phyloP scores from a whole-genome alignment of 2,329 filamentous ascomycete genomes.

The Xylariaceae sp. region DNA sequence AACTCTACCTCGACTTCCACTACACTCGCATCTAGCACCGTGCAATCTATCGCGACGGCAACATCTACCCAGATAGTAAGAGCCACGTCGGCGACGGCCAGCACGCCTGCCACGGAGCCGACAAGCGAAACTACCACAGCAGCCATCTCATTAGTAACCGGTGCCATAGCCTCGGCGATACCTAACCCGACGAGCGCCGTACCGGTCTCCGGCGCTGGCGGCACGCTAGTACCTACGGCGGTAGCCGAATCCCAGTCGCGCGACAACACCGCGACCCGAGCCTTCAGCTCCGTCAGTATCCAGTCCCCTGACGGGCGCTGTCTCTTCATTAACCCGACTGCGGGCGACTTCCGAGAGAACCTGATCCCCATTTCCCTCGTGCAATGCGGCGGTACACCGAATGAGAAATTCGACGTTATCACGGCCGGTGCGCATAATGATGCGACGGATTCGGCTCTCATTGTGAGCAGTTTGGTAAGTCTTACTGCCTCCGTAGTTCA shows the following conservation, averaged over 20 bases:
- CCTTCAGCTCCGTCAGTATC: slow-evolving; percentile 43
- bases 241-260: slow-evolving; percentile 46
- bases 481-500: not conserved
- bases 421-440: slow-evolving; percentile 48
- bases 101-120: slow-evolving; percentile 1
- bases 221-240: slow-evolving; percentile 45
- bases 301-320: slow-evolving; percentile 46
- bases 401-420: slow-evolving; percentile 50
- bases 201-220: slow-evolving; percentile 48
- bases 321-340: slow-evolving; percentile 48
- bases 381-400: slow-evolving; percentile 40
- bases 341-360: slow-evolving; percentile 52
- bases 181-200: slow-evolving; percentile 40
- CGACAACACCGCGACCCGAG: slow-evolving; percentile 44
- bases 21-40: not conserved
- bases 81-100: slow-evolving; percentile 5
- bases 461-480: slow-evolving; percentile 44
- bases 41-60: not conserved
- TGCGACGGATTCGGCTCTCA: slow-evolving; percentile 36
- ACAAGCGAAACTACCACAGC: not conserved
- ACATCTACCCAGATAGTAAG: not conserved
- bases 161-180: slow-evolving; percentile 14
- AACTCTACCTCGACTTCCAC: slow-evolving; percentile 10
- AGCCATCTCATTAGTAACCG: slow-evolving; percentile 4
- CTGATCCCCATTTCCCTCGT: slow-evolving; percentile 47